Percentiles rank a stretch among this genome's conserved stretches.
Evolutionary conservation across 2,329 filamentous ascomycete species (phyloP).

Genomic region (Cladosporium oxysporum): DNA sequence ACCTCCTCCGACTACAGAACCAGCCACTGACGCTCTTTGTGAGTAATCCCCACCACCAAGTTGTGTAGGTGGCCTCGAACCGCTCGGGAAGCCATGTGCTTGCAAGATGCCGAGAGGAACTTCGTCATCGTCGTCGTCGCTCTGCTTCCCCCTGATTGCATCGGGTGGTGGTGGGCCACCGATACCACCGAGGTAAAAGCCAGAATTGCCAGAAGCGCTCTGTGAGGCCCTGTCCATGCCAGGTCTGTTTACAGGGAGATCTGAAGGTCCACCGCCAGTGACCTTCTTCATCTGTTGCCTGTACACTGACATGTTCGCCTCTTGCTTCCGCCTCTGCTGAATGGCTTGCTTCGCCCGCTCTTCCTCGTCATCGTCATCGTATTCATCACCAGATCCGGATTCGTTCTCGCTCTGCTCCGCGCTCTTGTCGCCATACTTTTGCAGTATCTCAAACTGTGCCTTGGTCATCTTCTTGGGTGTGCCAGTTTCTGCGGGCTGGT

Average conservation of each 20-base stretch:
- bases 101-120: conserved; percentile 82
- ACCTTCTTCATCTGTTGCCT: conserved; percentile 97
- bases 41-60: conserved; percentile 53
- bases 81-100: conserved; percentile 84
- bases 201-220: conserved; percentile 24
- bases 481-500: conserved; percentile 28
- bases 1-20: conserved; percentile 52
- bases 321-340: conserved; percentile 80
- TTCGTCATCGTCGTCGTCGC: conserved; percentile 80
- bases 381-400: conserved; percentile 59
- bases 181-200: conserved; percentile 36
- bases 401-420: conserved; percentile 38
- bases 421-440: conserved; percentile 60
- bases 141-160: conserved; percentile 29
- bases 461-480: conserved; percentile 79
- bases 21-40: conserved; percentile 56
- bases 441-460: conserved; percentile 78
- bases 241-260: conserved; percentile 52
- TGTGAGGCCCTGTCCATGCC: conserved; percentile 54
- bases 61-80: conserved; percentile 71
- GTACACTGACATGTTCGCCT: conserved; percentile 86
- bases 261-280: conserved; percentile 68
- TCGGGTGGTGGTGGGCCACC: conserved; percentile 33
- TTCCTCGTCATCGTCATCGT: conserved; percentile 73
- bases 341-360: conserved; percentile 73